These are phyloP conservation scores for Colletotrichum gigasporum DNA, from an alignment of 2,329 filamentous ascomycete genomes.

Conservation along the genomic window DNA sequence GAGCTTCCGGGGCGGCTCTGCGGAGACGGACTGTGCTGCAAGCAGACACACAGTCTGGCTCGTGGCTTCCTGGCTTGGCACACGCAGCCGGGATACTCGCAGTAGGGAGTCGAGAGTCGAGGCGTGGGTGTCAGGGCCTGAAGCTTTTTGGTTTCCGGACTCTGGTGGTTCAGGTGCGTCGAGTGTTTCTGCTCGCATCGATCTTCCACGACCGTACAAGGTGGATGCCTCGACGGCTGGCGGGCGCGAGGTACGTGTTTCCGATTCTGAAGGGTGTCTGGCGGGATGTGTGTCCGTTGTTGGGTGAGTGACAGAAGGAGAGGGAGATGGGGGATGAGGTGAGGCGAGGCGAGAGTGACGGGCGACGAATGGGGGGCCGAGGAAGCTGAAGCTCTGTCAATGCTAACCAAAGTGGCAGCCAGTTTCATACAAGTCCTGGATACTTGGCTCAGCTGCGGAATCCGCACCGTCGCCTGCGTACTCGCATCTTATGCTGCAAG, in stretches of 20 bases:
- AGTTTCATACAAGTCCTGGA: conserved; percentile 21
- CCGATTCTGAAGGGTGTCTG: not conserved
- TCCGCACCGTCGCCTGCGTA: not conserved
- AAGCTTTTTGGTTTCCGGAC: not conserved
- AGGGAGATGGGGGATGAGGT: not conserved
- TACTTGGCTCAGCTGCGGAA: conserved; percentile 8
- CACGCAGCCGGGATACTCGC: too few species aligned
- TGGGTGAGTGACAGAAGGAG: not conserved
- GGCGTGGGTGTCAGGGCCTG: too few species aligned
- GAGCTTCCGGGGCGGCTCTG: conserved; percentile 16
- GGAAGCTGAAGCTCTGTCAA: conserved; percentile 18
- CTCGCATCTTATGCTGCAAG: not conserved
- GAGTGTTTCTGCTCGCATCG: conserved; percentile 22
- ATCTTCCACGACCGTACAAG: not conserved
- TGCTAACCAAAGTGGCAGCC: conserved; percentile 13
- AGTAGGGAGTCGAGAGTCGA: too few species aligned
- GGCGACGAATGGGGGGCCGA: conserved; percentile 12
- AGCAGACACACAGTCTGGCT: not conserved
- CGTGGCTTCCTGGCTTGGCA: not conserved
- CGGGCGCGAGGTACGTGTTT: conserved; percentile 13
- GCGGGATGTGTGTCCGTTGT: not conserved
- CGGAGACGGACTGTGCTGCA: not conserved
- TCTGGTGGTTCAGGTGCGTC: too few species aligned
- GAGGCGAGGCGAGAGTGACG: conserved; percentile 9
- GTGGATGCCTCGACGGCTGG: conserved; percentile 10